These are phyloP conservation scores for Iris pallida DNA, from an alignment of 116 monocot genomes.

Conservation along the genomic window DNA sequence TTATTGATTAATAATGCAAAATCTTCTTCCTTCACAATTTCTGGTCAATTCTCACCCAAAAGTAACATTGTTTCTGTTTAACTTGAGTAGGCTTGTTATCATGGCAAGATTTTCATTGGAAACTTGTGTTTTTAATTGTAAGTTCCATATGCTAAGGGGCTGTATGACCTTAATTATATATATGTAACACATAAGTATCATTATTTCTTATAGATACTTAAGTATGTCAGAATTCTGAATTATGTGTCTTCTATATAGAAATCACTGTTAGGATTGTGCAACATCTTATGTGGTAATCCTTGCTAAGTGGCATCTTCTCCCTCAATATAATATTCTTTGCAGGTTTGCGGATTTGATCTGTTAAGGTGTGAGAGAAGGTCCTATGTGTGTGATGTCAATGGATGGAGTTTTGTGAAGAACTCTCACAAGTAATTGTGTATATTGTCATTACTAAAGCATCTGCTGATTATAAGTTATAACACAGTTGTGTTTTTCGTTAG, in stretches of 20 bases:
- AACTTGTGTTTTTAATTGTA: too few species aligned
- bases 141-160: too few species aligned
- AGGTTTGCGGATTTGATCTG: constrained; percentile 99
- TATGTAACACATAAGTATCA: too few species aligned
- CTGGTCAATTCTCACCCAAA: background rate
- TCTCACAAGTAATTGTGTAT: constrained; percentile 77
- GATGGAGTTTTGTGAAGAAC: constrained; percentile 99
- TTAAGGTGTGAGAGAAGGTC: constrained; percentile 92
- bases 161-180: too few species aligned
- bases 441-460: background rate
- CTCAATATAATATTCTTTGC: constrained; percentile 2
- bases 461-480: background rate
- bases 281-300: background rate
- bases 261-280: too few species aligned
- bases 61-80: too few species aligned
- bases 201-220: too few species aligned
- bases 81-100: too few species aligned
- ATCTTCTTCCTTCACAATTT: background rate
- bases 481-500: background rate
- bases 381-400: constrained; percentile 99
- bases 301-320: constrained; percentile 1
- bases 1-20: background rate
- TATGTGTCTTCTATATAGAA: too few species aligned
- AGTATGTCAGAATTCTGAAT: too few species aligned
- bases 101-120: too few species aligned